Evolutionary conservation across 1,284 basidiomycete genomes (phyloP), one percentile per base, ranked within the genome.

Genomic region (Apiotrichum akiyoshidainum): DNA sequence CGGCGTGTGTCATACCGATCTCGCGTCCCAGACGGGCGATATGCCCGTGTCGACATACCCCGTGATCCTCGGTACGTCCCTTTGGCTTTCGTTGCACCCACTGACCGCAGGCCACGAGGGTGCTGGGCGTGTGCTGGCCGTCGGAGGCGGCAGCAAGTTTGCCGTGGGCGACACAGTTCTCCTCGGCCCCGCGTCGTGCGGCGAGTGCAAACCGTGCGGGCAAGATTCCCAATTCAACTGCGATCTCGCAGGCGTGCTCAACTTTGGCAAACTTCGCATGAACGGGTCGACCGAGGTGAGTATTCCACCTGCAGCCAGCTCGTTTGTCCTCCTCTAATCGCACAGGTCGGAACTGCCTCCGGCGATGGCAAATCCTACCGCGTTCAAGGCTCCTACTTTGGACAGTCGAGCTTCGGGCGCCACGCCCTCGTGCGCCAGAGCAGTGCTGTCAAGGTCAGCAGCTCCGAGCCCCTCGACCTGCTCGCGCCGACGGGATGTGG

Each of bases 81-180:
- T 31, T 31, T 31, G 26, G 26, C 3, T 31, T 7, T 31, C 26
- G 4, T 7, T 31, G 26, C 26, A 31, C 26, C 1, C 11, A 19
- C 44, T 45, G 21, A 45, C 22, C 19, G 22, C n/a, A 49, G 47
- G 48, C 35, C 48, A 50, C 37, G 48, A 50, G 48, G 48, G 48
- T 5, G 17, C 48, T 3, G 48, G 34, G 5, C 14, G n/a, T 10
- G 48, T 50, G 19, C 16, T 39, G 21, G 19, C n/a, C 17, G 17
- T n/a, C 14, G 47, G 47, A 1, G 26, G 26, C 26, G 26, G 26
- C 26, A 31, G 26, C 26, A 7, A 31, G 26, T 31, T 31, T 31
- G 26, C 26, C 26, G 26, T 31, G 26, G 26, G 26, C 26, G 26
- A 31, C 26, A 31, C 26, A 7, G 26, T 31, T 31, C 26, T 31